Evolutionary conservation across 805 yeast species (phyloP), one percentile per base, ranked within the genome.

Genomic region (Brettanomyces sp.): DNA sequence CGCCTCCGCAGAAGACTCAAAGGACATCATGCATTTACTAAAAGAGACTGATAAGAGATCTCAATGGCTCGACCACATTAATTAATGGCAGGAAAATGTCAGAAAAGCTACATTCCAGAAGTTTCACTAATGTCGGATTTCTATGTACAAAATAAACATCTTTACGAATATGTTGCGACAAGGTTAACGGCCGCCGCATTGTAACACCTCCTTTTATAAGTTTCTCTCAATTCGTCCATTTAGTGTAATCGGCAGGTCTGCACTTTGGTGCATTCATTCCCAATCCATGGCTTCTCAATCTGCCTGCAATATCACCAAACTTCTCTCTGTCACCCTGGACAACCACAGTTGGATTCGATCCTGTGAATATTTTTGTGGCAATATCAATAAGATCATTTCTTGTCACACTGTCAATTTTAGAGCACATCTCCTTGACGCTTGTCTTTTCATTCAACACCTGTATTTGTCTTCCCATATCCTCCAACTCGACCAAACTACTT

Each of bases 381-480:
- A 87, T 89, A 11, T 79, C 67, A 47, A 74, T 75, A 39, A 93
- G 72, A 60, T 91, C 96, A 5, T 65, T 66, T 3, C 79, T 73
- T 0, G 86, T 75, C 50, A 93, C 74, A 9, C 62, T 59, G 48
- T 85, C 89, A 50, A 93, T 88, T 56, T 80, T 79, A 5, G 64
- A 68, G 47, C 91, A 82, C 95, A 91, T 89, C 56, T 89, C 95
- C 33, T 71, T 67, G 7, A 88, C 82, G 12, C 85, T 79, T 7
- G 90, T 76, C 52, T 85, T 77, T 52, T 75, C 76, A 39, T 88
- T 87, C 59, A 85, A 88, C 41, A 86, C 78, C 64, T 86, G 95
- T 24, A 93, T 79, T 64, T 93, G 99, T 64, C 98, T 79, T 12
- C 98, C 98, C 66, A 90, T 72, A 58, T 93, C 99, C 65, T 93